Evolutionary conservation across 257 asterid genomes (phyloP).

Genomic region (Ilex aquifolium): DNA sequence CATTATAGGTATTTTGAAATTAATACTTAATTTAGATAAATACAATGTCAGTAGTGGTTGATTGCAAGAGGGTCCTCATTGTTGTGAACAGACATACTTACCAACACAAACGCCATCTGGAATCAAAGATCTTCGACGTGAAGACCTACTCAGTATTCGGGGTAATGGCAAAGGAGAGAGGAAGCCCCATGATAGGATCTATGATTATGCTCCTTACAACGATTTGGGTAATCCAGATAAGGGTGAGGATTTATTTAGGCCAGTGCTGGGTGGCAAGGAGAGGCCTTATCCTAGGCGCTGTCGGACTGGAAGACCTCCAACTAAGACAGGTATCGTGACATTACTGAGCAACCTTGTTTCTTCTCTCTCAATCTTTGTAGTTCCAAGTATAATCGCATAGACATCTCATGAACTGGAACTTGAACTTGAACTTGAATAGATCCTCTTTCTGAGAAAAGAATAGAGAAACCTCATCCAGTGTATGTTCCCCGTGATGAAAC

Average conservation of each 20-base stretch:
- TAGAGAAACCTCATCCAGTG: slow-evolving; percentile 81
- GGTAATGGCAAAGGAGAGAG: slow-evolving; percentile 72
- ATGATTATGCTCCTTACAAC: slow-evolving; percentile 76
- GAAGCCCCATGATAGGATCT: slow-evolving; percentile 65
- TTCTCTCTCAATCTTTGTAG: not conserved
- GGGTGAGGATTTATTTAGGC: slow-evolving; percentile 50
- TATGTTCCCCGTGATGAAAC: slow-evolving; percentile 91
- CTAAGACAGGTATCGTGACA: slow-evolving; percentile 39
- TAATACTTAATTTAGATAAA: not conserved
- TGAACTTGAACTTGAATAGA: slow-evolving; percentile 36
- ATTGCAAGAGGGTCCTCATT: not conserved
- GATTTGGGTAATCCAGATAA: slow-evolving; percentile 89
- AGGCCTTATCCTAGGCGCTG: slow-evolving; percentile 92
- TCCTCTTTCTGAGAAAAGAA: slow-evolving; percentile 49
- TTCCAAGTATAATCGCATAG: not conserved
- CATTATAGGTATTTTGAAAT: slow-evolving; percentile 4
- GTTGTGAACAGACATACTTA: slow-evolving; percentile 50
- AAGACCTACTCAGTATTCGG: slow-evolving; percentile 59
- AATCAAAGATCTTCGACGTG: slow-evolving; percentile 62
- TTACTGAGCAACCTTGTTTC: not conserved
- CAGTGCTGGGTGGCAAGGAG: slow-evolving; percentile 53
- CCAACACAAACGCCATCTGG: slow-evolving; percentile 88
- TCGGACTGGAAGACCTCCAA: slow-evolving; percentile 72
- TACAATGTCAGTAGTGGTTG: slow-evolving; percentile 1
- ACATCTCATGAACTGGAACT: not conserved